Evolutionary conservation across 768 basidiomycete genomes (phyloP).

Genomic region (Pulveroboletus frians): DNA sequence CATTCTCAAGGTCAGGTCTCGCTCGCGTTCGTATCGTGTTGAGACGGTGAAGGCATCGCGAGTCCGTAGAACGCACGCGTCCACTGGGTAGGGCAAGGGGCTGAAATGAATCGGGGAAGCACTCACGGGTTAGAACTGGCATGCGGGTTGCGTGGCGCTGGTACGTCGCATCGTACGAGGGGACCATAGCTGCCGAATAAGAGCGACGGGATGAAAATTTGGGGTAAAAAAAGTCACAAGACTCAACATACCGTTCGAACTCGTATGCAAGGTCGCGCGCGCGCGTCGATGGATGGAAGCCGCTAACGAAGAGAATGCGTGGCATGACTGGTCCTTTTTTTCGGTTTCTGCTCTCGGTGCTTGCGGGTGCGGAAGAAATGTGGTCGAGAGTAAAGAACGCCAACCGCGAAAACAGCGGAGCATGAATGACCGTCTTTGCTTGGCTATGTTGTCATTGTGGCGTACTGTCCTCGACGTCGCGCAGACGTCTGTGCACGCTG

Average conservation of each 20-base stretch:
- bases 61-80: slow-evolving; percentile 31
- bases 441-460: slow-evolving; percentile 36
- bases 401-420: slow-evolving; percentile 25
- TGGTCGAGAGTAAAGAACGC: slow-evolving; percentile 23
- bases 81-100: slow-evolving; percentile 36
- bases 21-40: slow-evolving; percentile 28
- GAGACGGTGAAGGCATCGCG: slow-evolving; percentile 22
- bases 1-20: slow-evolving; percentile 19
- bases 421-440: slow-evolving; percentile 24
- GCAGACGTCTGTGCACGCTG: not conserved
- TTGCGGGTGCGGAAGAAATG: slow-evolving; percentile 9
- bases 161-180: slow-evolving; percentile 84
- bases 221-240: not conserved
- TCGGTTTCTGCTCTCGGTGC: not conserved
- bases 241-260: slow-evolving; percentile 66
- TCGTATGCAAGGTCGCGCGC: slow-evolving; percentile 82
- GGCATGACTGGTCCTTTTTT: slow-evolving; percentile 43
- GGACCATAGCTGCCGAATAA: slow-evolving; percentile 63
- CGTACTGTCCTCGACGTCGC: slow-evolving; percentile 11
- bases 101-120: slow-evolving; percentile 20
- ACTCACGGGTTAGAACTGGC: slow-evolving; percentile 82
- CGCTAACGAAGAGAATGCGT: slow-evolving; percentile 83
- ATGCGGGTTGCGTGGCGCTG: slow-evolving; percentile 75
- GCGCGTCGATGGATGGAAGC: slow-evolving; percentile 77
- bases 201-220: slow-evolving; percentile 1